Evolutionary conservation across 2,329 filamentous ascomycete genomes (phyloP), one percentile per base, ranked within the genome.

Genomic region (Periconia sp.): DNA sequence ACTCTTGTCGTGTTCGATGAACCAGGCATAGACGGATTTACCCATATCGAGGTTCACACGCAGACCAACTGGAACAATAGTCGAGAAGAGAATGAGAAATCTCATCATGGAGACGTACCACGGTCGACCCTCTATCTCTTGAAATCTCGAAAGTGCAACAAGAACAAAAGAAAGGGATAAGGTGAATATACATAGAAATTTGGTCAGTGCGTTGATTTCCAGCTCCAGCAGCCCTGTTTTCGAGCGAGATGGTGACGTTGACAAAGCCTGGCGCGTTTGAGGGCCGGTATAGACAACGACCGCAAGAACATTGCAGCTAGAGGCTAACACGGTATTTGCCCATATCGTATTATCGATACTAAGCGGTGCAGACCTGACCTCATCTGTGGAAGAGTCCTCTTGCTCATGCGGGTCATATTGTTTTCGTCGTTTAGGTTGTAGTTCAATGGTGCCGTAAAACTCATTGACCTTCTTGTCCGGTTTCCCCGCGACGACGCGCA

Each of bases 81-180:
- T 97, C n/a, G 93, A 97, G 79, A 99, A 99, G 1, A 99, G 81
- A 56, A 99, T 95, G 58, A 99, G 78, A 71, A 97, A 99, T n/a
- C 93, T 88, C 86, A 96, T 94, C 65, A 97, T 96, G 60, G 95
- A 93, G 61, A 97, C 86, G 73, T 97, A 99, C 94, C 94, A 99
- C 20, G 83, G 77, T 50, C 85, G 83, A 18, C 82, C 84, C 50
- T 85, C 80, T 1, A 84, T 85, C n/a, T 68, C 69, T 9, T 87
- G 81, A 59, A 96, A 94, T 0, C 91, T 88, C 72, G 97, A 87
- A 2, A 97, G 76, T 0, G 91, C 92, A 6, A 99, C 94, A 9
- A 99, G 83, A 41, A 96, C 82, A 58, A 97, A 82, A 0, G 93
- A 97, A 3, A 99, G 79, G 0, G 89, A 85, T 1, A 97, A 79